Base-by-base conservation (phyloP, 2,329 filamentous ascomycete genomes). In the Phoma sp. region DNA sequence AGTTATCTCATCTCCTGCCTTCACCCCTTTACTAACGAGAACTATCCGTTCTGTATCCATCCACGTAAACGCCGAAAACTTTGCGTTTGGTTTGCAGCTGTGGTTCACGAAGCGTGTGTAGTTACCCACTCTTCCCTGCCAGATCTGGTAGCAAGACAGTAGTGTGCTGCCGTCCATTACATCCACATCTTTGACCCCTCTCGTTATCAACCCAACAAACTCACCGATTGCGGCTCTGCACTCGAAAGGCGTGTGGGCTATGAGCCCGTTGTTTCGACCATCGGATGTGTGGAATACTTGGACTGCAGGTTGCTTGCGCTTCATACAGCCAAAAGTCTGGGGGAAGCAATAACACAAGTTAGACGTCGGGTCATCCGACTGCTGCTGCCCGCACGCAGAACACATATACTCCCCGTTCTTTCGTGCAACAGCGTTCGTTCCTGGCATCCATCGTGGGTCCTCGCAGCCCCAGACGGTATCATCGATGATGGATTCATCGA, bases 51-150 rank as follows among this genome's bases (percentile, higher is more conserved):
- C 81, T 4, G 77, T 79, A 18, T 83, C 80, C 15, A 83, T 62
- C 83, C 84, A 85, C 14, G 77, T 76, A 63, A 86, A 85, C 7
- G 77, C 76, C 59, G 84, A 78, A 38, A 83, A 84, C 62, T 84
- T 83, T 47, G 80, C 79, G 57, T 86, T 86, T 2, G 83, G 79
- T 14, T 80, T 78, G 66, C 83, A 86, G 37, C 81, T 84, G 61
- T 86, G 80, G 64, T 85, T 86, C 33, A 84, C 79, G 60, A 86
- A 86, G 1, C 83, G 75, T 1, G 83, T 85, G 59, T 82, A 84
- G 62, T 86, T 86, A 3, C 83, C 81, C 66, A 80, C 77, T 47
- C 71, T 69, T 0, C 83, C 83, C 63, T 86, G 83, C 76, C 79
- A 86, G 48, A 86, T 85, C 63, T 86, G 83, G 60, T 85, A 86